These are phyloP conservation scores for Lagenaria siceraria DNA, from an alignment of 306 rosid species.

Conservation along the genomic window DNA sequence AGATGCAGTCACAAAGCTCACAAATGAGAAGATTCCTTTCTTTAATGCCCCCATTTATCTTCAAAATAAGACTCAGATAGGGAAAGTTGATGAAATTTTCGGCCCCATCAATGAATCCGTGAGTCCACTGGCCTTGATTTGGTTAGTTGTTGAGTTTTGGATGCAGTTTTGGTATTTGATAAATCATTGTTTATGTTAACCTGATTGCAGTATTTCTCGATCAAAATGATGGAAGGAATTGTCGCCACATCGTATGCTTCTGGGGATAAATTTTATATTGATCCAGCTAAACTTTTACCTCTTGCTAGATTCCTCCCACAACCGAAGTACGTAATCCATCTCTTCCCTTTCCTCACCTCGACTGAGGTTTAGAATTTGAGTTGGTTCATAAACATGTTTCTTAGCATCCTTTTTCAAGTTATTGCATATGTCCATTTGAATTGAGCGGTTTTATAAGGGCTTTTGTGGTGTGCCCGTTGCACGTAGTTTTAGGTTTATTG, in stretches of 20 bases:
- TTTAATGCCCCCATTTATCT: conserved; percentile 94
- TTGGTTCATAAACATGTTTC: neutral
- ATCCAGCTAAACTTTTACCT: conserved; percentile 85
- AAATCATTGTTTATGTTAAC: conserved; percentile 5
- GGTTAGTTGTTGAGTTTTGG: neutral
- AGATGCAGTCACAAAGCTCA: conserved; percentile 84
- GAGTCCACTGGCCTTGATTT: conserved; percentile 15
- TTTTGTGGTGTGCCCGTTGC: neutral
- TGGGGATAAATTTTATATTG: conserved; percentile 85
- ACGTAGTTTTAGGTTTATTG: neutral
- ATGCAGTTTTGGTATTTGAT: neutral
- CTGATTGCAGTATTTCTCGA: conserved; percentile 50
- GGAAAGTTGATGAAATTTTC: conserved; percentile 94
- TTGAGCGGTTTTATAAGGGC: neutral
- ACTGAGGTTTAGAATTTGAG: neutral
- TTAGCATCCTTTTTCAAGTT: neutral
- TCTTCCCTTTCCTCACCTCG: too few relatives aligned
- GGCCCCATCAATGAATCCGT: conserved; percentile 36
- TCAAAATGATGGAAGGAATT: conserved; percentile 92
- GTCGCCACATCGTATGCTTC: conserved; percentile 68
- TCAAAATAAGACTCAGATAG: conserved; percentile 92
- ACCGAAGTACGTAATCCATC: conserved; percentile 57
- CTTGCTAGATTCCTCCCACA: conserved; percentile 93
- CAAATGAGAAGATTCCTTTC: conserved; percentile 68
- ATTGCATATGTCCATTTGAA: neutral